Evolutionary conservation across 148 eudicot genomes (phyloP), one percentile per base, ranked within the genome.

Genomic region (Oxyria digyna): DNA sequence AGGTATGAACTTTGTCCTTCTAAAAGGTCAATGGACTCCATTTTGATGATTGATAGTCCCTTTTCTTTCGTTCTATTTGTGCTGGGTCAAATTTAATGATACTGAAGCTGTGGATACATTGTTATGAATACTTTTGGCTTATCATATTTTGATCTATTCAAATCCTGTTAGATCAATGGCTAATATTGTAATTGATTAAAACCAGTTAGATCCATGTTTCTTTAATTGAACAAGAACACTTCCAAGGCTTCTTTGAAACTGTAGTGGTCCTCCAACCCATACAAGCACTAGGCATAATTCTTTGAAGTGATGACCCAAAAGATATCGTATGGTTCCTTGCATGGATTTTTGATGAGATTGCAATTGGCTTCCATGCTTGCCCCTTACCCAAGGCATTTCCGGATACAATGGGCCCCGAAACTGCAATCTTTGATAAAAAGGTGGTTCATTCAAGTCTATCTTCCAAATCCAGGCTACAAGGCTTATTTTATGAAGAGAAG

Each of bases 1-100:
- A 87, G 99, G 97, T 94, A 72, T 64, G 71, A 0, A 41, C 20
- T 42, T 40, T n/a, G 42, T 78, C 59, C 24, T 55, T 81, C 52
- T 85, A 87, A 95, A 87, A 94, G 87, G 83, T 49, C 4, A 18
- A 49, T 4, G 24, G 57, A 18, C 57, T 49, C 8, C 3, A 4
- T 50, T 50, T 20, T 21, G 3, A 20, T 4, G 55, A n/a, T 7
- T 20, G 55, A 20, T 49, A 18, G 5, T n/a, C 26, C 55, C 55
- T 7, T 49, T 3, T 49, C 17, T 49, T 49, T 49, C 23, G 11
- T 49, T 4, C 23, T 4, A 49, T 20, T n/a, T 49, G 8, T 3
- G 20, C 26, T 49, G 26, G 9, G 55, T n/a, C 54, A 49, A 6
- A 42, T 42, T 42, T 42, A 4, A 42, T 42, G 17, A 42, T 40